phyloP scores from a whole-genome alignment of 2,329 filamentous ascomycete genomes.

The Fusarium sacchari region DNA sequence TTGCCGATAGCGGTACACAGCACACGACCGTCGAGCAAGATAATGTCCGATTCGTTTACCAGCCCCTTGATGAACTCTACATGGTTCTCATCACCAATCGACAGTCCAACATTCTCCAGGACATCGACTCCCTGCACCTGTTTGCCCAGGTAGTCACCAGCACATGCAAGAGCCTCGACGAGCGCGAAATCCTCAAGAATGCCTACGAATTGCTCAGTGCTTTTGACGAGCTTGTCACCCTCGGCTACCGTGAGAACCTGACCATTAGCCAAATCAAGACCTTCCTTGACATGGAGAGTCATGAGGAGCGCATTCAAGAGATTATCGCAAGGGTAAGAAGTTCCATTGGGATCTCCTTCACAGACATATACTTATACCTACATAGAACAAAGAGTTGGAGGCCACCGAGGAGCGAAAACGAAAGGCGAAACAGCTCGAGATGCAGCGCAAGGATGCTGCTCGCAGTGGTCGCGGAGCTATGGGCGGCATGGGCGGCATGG shows the following conservation, averaged over 20 bases:
- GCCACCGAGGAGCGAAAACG: conserved; percentile 98
- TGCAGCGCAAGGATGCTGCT: conserved; percentile 97
- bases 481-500: conserved; percentile 44
- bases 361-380: conserved; percentile 37
- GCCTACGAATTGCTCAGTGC: conserved; percentile 96
- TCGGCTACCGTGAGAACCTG: conserved; percentile 96
- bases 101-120: conserved; percentile 98
- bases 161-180: conserved; percentile 95
- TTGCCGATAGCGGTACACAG: conserved; percentile 94
- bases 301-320: conserved; percentile 98
- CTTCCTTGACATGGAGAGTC: conserved; percentile 98
- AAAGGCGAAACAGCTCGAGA: conserved; percentile 97
- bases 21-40: conserved; percentile 99
- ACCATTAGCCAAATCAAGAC: conserved; percentile 98
- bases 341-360: not conserved
- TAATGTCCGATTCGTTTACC: conserved; percentile 99
- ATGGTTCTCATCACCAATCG: conserved; percentile 99
- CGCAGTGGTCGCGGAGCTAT: conserved; percentile 66
- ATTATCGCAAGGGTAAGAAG: conserved; percentile 85
- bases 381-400: conserved; percentile 96
- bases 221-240: conserved; percentile 95
- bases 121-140: conserved; percentile 97
- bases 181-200: conserved; percentile 93
- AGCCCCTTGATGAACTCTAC: conserved; percentile 98
- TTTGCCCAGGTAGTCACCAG: conserved; percentile 97